Base-by-base conservation (phyloP, 2,329 filamentous ascomycete genomes). In the Bipolaris zeicola region DNA sequence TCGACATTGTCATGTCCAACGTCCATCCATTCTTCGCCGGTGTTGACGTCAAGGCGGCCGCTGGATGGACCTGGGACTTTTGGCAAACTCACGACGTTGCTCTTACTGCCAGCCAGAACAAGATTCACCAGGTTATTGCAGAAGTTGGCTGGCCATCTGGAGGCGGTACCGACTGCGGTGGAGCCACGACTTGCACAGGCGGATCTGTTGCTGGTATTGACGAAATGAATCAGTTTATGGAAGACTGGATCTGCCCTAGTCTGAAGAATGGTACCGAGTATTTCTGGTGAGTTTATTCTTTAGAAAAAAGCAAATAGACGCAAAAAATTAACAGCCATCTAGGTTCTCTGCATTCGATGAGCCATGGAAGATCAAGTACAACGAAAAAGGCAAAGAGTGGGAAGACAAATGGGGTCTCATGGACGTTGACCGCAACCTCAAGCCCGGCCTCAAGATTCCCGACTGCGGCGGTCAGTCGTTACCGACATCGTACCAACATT, bases 21-120 rank as follows among this genome's bases (percentile, higher is more conserved):
- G 91, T 98, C 52, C 95, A 98, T 73, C 94, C 95, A 0, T 97
- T 98, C 82, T 98, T 98, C 72, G 90, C 88, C 0, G 94, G 94
- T 44, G 86, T 91, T 11, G 80, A 83, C 0, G 88, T 87, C 2
- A 79, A 85, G 2, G 74, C 83, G 1, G 91, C 92, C 0, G 88
- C 92, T 0, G 78, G 73, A 6, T 98, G 94, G 94, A 96, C 94
- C 0, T 91, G 82, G 78, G 77, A 77, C 14, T 98, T 97, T 78
- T 98, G 92, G 89, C 78, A 89, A 42, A 79, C 76, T 8, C 82
- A 93, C 55, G 88, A 94, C 64, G 83, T 86, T 0, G 62, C 76
- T 0, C 83, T 91, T 58, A 91, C 88, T 58, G 77, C 75, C 10
- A 76, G 76, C 22, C 76, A 79, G 46, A 73, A 80, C 1, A 59